These are phyloP conservation scores for Boletus eberwhitei DNA, from an alignment of 768 basidiomycete genomes.

Conservation along the genomic window DNA sequence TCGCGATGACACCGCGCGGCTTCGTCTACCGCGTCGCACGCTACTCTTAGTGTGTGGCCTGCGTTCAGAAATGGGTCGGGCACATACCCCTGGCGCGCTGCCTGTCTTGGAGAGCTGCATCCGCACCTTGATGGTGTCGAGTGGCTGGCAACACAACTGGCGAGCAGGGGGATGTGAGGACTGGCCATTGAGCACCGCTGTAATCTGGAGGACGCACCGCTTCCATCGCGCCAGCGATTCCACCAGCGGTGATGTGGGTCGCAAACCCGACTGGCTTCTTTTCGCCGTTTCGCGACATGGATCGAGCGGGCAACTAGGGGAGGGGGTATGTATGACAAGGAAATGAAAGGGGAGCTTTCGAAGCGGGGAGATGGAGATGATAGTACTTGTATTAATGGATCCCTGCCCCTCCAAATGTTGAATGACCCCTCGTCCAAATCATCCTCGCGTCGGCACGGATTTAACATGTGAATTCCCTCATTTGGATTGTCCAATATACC, in stretches of 20 bases:
- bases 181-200: not conserved
- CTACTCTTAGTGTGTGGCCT: not conserved
- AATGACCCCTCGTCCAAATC: conserved; percentile 17
- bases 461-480: conserved; percentile 32
- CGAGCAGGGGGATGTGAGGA: conserved; percentile 3
- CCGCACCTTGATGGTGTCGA: conserved; percentile 99
- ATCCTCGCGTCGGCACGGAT: conserved; percentile 7
- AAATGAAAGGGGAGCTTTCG: not conserved
- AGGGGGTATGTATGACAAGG: not conserved
- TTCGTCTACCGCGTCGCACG: conserved; percentile 63
- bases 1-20: conserved; percentile 87
- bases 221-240: conserved; percentile 90
- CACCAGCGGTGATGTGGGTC: conserved; percentile 91
- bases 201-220: conserved; percentile 50
- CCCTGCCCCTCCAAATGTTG: not conserved
- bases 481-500: not conserved
- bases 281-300: conserved; percentile 54
- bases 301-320: not conserved
- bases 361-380: not conserved
- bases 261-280: conserved; percentile 83
- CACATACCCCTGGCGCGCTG: conserved; percentile 74
- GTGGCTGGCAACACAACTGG: conserved; percentile 81
- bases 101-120: conserved; percentile 95
- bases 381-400: not conserved
- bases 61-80: not conserved